Base-by-base conservation (phyloP, 1,139 yeast genomes). In the Hemisphaericaspora subhashii region DNA sequence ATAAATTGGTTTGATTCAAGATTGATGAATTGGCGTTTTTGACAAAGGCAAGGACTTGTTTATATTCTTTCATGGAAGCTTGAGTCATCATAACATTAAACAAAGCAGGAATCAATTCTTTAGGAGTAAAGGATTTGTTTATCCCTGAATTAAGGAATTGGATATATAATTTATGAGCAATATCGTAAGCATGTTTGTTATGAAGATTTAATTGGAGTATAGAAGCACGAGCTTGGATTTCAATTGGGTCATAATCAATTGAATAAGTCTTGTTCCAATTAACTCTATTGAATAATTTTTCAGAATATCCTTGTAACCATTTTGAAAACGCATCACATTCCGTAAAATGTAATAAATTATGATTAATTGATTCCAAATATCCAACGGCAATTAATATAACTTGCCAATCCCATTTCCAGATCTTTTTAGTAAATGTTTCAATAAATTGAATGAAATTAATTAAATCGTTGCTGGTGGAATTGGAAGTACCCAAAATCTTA, bases 51-150 rank as follows among this genome's bases (percentile, higher is more conserved):
- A 73, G 59, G 3, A 80, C 58, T 48, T 75, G 79, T 54, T 81
- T 81, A 66, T 80, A 82, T 29, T 76, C 80, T 45, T 77, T 74
- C 39, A 68, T 62, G 22, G 57, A 62, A 4, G 70, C 68, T 28
- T 64, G 57, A 26, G 57, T 50, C 22, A 62, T 56, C 5, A 64
- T 57, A 22, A 71, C 59, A 39, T 62, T 66, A 47, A 67, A 62
- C 25, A 64, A 53, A 8, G 66, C 50, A 11, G 66, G 51, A 22
- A 65, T 45, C 13, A 82, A 44, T 45, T 74, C 77, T 38, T 61
- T 62, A 2, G 87, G 86, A 8, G 59, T 56, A 39, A 79, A 64
- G 0, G 72, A 56, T 22, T 66, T 54, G 26, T 66, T 58, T 12
- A 79, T 75, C 3, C 83, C 83, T 17, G 81, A 75, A 31, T 66